Evolutionary conservation across 2,329 filamentous ascomycete species (phyloP).

Genomic region (Calonectria pseudoreteaudii): DNA sequence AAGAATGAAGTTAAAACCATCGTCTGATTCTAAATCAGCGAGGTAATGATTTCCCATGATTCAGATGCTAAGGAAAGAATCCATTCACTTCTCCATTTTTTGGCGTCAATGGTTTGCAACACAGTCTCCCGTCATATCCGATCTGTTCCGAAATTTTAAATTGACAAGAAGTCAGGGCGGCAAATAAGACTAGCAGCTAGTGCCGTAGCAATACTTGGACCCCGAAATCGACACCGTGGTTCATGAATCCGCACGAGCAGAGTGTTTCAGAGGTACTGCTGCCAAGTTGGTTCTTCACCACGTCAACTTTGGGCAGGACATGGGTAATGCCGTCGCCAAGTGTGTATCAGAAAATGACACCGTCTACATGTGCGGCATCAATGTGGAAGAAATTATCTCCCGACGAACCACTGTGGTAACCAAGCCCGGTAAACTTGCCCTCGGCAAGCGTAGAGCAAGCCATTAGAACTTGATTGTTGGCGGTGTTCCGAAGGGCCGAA

Average conservation of each 20-base stretch:
- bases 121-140: neutral
- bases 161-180: neutral
- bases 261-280: neutral
- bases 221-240: neutral
- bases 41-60: neutral
- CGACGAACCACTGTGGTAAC: neutral
- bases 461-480: neutral
- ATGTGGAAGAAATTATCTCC: neutral
- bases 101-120: neutral
- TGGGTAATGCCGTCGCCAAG: neutral
- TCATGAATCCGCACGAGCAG: neutral
- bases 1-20: neutral
- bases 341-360: neutral
- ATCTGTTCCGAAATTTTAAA: neutral
- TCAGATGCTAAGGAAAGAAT: too few relatives aligned
- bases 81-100: neutral
- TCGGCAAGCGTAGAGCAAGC: neutral
- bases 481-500: neutral
- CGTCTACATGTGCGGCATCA: neutral
- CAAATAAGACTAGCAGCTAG: neutral
- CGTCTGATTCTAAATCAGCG: neutral
- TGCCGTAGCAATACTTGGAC: neutral
- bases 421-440: neutral
- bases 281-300: neutral
- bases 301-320: neutral